Base-by-base conservation (phyloP, 2,329 filamentous ascomycete species). In the Massarina eburnea region DNA sequence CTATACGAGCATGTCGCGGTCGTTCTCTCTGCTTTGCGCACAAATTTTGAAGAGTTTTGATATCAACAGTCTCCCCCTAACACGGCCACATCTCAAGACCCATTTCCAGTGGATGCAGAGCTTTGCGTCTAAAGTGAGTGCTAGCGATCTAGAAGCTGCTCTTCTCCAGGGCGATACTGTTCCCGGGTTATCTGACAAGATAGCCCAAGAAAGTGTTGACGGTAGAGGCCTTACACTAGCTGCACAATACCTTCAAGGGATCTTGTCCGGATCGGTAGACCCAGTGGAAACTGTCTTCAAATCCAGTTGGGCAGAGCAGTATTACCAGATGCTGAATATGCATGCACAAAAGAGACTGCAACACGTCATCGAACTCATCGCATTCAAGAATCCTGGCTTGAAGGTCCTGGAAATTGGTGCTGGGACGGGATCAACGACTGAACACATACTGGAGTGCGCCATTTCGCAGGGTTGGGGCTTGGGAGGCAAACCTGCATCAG, bases 351-450 rank as follows among this genome's bases (percentile, higher is more conserved):
- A 18, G 24, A 17, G 14, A 9, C 37, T 39, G 4, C 14, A 39
- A 29, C 21, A 27, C 24, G 14, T 39, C 10, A 39, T 39, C 4
- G 37, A 35, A 14, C 39, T 27, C n/a, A 24, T 46, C 8, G 19
- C 27, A 10, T 48, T 48, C 42, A 38, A 45, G 27, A 69, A 55
- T 14, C 70, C 71, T 3, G 32, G 27, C 1, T 53, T 70, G 1
- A 62, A 48, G 4, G 35, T 50, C n/a, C 17, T 55, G 6, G 54
- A 57, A 38, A 26, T 57, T n/a, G 51, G 53, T 2, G 51, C 48
- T 12, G 54, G 54, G 2, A 57, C 49, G 8, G 51, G 54, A 6
- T 42, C 39, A 8, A 46, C 41, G 4, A 52, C 51, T 6, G 27
- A 30, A 22, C 17, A 45, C 12, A 35, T 51, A 1, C 41, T 56